Evolutionary conservation across 768 basidiomycete genomes (phyloP).

Genomic region (Favolaschia claudopus): DNA sequence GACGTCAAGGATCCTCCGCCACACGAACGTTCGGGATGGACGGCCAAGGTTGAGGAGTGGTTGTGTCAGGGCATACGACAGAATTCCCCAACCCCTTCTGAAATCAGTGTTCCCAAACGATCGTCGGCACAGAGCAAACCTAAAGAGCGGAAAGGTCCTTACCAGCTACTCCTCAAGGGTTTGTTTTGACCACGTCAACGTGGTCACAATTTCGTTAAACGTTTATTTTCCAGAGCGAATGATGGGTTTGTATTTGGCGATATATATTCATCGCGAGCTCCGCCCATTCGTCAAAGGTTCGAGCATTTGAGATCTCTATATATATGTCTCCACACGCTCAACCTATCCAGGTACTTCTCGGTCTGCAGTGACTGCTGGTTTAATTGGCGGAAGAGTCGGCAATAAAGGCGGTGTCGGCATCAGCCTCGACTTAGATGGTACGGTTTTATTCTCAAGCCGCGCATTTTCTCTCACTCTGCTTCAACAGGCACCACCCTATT

Average conservation of each 20-base stretch:
- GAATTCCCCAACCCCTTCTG: slow-evolving; percentile 48
- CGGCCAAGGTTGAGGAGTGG: slow-evolving; percentile 79
- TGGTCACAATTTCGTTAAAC: not conserved
- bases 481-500: slow-evolving; percentile 59
- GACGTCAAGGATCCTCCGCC: slow-evolving; percentile 47
- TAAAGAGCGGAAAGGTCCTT: slow-evolving; percentile 72
- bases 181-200: not conserved
- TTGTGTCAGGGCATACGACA: slow-evolving; percentile 55
- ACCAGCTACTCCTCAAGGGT: slow-evolving; percentile 83
- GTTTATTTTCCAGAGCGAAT: slow-evolving; percentile 60
- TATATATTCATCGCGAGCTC: slow-evolving; percentile 80
- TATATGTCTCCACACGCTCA: slow-evolving; percentile 14
- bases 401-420: slow-evolving; percentile 96
- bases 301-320: slow-evolving; percentile 8
- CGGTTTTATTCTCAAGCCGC: slow-evolving; percentile 20
- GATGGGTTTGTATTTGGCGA: slow-evolving; percentile 85
- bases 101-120: slow-evolving; percentile 51
- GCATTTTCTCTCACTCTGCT: not conserved
- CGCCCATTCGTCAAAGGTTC: slow-evolving; percentile 67
- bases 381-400: slow-evolving; percentile 90
- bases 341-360: slow-evolving; percentile 67
- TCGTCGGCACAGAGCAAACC: slow-evolving; percentile 49
- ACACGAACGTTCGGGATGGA: slow-evolving; percentile 62
- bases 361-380: slow-evolving; percentile 85
- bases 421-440: slow-evolving; percentile 82